phyloP scores from a whole-genome alignment of 306 rosid species.

The Styphnolobium japonicum region DNA sequence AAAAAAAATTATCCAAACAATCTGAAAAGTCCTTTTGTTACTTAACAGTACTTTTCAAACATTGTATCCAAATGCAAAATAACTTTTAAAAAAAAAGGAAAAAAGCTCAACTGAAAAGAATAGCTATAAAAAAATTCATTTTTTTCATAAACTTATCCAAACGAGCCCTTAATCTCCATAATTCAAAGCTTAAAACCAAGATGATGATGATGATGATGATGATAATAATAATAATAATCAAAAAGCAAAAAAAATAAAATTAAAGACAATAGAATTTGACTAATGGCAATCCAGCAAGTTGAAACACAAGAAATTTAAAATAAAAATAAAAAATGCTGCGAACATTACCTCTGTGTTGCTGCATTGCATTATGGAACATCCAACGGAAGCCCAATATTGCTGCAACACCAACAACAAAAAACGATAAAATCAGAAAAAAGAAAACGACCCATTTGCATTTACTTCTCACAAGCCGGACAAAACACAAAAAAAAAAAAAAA shows the following conservation, averaged over 20 bases:
- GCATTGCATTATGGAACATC: slow-evolving; percentile 98
- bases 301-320: not conserved
- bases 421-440: not conserved
- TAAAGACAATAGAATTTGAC: not conserved
- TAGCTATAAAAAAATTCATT: no score
- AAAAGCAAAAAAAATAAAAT: not conserved
- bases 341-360: slow-evolving; percentile 96
- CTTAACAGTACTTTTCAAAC: no score
- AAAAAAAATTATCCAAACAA: no score
- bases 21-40: no score
- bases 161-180: not conserved
- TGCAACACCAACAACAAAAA: slow-evolving; percentile 27
- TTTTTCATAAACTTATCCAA: no score
- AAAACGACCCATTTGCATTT: not conserved
- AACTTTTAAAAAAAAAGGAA: no score
- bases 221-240: not conserved
- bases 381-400: slow-evolving; percentile 99
- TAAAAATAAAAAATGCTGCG: not conserved
- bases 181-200: not conserved
- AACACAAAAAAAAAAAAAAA: not conserved
- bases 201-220: no score
- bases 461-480: not conserved
- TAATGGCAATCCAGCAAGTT: not conserved
- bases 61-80: no score
- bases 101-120: no score